Evolutionary conservation across 371 early-diverging fungal genomes (phyloP).

Genomic region (Apophysomyces variabilis): DNA sequence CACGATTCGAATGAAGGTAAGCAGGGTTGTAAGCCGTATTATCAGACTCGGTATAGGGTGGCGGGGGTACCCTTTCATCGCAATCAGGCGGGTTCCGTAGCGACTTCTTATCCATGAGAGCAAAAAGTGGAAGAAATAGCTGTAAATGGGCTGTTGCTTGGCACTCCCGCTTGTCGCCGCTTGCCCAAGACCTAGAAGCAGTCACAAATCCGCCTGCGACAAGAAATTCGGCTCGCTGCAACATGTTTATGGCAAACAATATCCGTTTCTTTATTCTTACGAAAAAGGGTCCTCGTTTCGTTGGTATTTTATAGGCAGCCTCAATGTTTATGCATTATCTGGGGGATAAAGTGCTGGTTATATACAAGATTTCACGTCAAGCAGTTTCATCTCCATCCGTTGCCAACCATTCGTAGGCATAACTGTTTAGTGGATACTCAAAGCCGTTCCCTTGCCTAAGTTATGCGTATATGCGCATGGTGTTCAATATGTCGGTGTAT

Average conservation of each 20-base stretch:
- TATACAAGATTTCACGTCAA: not conserved
- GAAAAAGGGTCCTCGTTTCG: too few species aligned
- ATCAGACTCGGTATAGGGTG: slow-evolving; percentile 23
- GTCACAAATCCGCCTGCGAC: too few species aligned
- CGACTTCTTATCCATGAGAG: not conserved
- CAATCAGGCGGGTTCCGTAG: slow-evolving; percentile 5
- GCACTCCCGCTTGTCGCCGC: not conserved
- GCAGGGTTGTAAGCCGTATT: slow-evolving; percentile 24
- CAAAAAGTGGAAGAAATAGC: not conserved
- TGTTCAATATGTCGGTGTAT: too few species aligned
- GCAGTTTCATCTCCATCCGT: slow-evolving; percentile 31
- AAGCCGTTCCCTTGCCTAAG: slow-evolving; percentile 45
- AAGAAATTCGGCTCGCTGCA: too few species aligned
- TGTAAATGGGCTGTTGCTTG: not conserved
- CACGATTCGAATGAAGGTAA: slow-evolving; percentile 9
- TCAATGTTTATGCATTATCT: too few species aligned
- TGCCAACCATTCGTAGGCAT: slow-evolving; percentile 51
- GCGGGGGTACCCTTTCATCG: slow-evolving; percentile 16
- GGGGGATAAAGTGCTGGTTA: not conserved
- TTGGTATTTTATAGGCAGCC: too few species aligned
- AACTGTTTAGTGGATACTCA: slow-evolving; percentile 47
- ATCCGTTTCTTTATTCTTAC: too few species aligned
- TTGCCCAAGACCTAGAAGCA: too few species aligned
- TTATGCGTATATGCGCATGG: not conserved
- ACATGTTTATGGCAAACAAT: too few species aligned